Base-by-base conservation (phyloP, 345 rosid species). In the Melastoma malabathricum region DNA sequence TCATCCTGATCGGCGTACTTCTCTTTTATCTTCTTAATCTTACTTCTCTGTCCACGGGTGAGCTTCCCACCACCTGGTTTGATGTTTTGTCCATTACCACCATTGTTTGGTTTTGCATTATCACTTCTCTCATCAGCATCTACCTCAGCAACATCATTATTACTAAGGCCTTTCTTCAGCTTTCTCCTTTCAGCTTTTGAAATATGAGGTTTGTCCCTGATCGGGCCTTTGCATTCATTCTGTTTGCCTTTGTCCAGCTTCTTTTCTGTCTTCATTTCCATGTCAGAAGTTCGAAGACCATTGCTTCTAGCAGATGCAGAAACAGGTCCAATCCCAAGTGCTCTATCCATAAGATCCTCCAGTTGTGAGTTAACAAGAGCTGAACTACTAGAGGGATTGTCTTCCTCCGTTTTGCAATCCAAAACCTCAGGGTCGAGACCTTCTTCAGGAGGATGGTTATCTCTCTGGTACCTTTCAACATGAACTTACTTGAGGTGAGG, bases 1-100 rank as follows among this genome's bases (percentile, higher is more conserved):
- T 93, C 99, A 43, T 93, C 99, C 70, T 93, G 99, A 71, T 85
- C 71, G 19, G 86, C 94, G 66, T 88, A 93, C 69, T 88, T 93
- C 75, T 87, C 97, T 82, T 93, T 88, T 75, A 88, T 93, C 78
- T 88, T 92, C 80, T 87, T 92, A 45, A 82, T 84, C 65, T 87
- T 92, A 39, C 94, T 73, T 64, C 57, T 82, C 74, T 84, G 93
- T 58, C 98, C 95, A 64, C 98, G 97, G 62, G 69, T 77, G 52
- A 79, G 19, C 71, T 84, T 92, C 54, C 77, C 90, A 57, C 68
- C 72, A 18, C 69, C 79, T 44, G 74, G 75, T 62, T 76, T 87
- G 60, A 50, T 68, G 34, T 53, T 71, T 52, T 75, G 72, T 44
- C 31, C 55, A 52, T 31, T 43, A 54, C 19, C 64, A 52, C 54